Evolutionary conservation across 176 grass and related monocot species (phyloP), one percentile per base, ranked within the genome.

Genomic region (Juncus inflexus): DNA sequence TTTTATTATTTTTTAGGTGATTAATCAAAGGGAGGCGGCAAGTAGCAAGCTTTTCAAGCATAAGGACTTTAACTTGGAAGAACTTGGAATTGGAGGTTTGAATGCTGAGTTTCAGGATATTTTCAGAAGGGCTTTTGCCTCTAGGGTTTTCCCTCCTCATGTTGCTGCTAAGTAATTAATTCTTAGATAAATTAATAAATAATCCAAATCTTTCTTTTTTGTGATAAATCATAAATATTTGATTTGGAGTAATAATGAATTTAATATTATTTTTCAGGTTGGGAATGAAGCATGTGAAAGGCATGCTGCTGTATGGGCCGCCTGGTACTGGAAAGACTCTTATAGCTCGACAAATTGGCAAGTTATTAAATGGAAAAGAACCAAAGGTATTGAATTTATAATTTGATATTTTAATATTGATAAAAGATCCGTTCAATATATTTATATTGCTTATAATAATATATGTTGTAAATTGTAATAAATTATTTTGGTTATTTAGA

Each of bases 311-410:
- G 5, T 92, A 86, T 78, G 94, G 94, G 4, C 88, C 94, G 42
- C 95, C 95, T 82, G 95, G 94, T 69, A 99, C 95, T 59, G 95
- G 95, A 53, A 99, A 99, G 69, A 99, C 95, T 41, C 95, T 99
- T 72, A 99, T 99, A 88, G 89, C 95, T 62, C 95, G 86, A 38
- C 95, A 99, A 74, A 99, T 99, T 61, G 95, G 95, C 41, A 99
- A 99, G 52, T 69, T 99, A 52, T 82, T 99, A 66, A 99, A 99
- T 13, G 95, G 95, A 66, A 99, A 83, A 55, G 89, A 99, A 35
- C 95, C 89, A 39, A 94, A 99, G 83, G 89, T 94, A 81, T 63
- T 70, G n/a, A 35, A 72, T 75, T 78, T 39, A 41, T 62, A 58
- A 68, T 66, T 53, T 35, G 63, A 10, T 59, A 15, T 63, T 65